A percentile compares a stretch with the other conserved stretches of the same genome.
phyloP scores from a whole-genome alignment of 495 filamentous ascomycete species.

The Neurospora cerealis region DNA sequence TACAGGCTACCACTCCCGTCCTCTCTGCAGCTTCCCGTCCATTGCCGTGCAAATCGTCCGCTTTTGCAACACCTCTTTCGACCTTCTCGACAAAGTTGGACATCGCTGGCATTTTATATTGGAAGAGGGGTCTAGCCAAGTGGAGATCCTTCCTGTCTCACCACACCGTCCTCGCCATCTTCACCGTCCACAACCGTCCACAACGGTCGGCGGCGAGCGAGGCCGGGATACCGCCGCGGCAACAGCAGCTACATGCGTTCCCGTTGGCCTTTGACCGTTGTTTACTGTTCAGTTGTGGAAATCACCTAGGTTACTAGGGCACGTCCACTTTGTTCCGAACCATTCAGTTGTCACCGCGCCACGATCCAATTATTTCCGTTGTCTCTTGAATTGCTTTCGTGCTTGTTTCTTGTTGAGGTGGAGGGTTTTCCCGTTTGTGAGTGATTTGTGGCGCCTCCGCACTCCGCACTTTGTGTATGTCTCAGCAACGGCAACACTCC shows the following conservation, averaged over 20 bases:
- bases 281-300: not conserved
- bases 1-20: not conserved
- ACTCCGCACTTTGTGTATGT: not conserved
- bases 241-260: not conserved
- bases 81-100: not conserved
- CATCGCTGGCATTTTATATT: not conserved
- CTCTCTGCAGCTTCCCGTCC: not conserved
- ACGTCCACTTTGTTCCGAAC: not conserved
- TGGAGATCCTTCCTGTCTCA: not conserved
- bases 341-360: not conserved
- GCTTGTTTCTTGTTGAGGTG: not conserved
- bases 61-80: not conserved
- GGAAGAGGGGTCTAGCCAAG: not conserved
- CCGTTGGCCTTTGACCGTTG: not conserved
- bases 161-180: not conserved
- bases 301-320: not conserved
- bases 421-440: not conserved
- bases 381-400: not conserved
- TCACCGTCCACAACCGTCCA: not conserved
- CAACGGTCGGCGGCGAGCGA: not conserved
- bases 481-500: not conserved
- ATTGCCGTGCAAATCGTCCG: not conserved
- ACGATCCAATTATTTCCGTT: not conserved
- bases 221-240: not conserved
- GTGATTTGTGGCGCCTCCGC: not conserved